phyloP scores from a whole-genome alignment of 140 eudicot species.

The Bidens hawaiensis region DNA sequence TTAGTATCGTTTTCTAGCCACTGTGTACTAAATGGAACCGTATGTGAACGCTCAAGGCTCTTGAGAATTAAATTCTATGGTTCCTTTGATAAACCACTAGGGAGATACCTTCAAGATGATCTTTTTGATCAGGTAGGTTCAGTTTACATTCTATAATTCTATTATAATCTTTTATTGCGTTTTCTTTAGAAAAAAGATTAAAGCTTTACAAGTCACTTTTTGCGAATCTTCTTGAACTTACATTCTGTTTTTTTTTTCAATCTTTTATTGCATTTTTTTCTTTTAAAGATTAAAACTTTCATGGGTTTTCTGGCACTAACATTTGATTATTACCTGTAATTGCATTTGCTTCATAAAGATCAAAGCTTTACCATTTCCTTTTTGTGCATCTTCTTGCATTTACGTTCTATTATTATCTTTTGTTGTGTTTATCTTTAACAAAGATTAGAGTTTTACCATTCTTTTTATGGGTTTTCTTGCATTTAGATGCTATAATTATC shows the following conservation, averaged over 20 bases:
- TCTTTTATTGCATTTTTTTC: too few species aligned
- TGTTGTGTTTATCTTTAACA: too few species aligned
- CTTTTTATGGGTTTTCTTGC: too few species aligned
- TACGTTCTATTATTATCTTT: too few species aligned
- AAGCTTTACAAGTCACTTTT: not conserved
- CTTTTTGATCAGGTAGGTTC: conserved; percentile 76
- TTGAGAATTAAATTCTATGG: conserved; percentile 81
- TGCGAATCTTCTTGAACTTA: not conserved
- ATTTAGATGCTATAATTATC: too few species aligned
- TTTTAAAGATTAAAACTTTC: too few species aligned
- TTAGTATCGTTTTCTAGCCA: conserved; percentile 87
- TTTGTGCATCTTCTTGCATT: too few species aligned
- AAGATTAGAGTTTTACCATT: too few species aligned
- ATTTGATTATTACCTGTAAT: not conserved
- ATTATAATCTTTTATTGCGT: not conserved
- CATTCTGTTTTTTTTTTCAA: too few species aligned
- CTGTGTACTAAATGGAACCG: conserved; percentile 68
- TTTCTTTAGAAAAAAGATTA: not conserved
- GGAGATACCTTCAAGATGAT: conserved; percentile 83
- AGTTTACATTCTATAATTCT: not conserved
- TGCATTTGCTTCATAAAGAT: not conserved
- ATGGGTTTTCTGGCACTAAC: not conserved
- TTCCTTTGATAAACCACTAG: conserved; percentile 90
- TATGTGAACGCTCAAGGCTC: conserved; percentile 89
- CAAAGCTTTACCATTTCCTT: not conserved